Conservation (phyloP, 176 grass and related monocot genomes). For the Avena sativa region DNA sequence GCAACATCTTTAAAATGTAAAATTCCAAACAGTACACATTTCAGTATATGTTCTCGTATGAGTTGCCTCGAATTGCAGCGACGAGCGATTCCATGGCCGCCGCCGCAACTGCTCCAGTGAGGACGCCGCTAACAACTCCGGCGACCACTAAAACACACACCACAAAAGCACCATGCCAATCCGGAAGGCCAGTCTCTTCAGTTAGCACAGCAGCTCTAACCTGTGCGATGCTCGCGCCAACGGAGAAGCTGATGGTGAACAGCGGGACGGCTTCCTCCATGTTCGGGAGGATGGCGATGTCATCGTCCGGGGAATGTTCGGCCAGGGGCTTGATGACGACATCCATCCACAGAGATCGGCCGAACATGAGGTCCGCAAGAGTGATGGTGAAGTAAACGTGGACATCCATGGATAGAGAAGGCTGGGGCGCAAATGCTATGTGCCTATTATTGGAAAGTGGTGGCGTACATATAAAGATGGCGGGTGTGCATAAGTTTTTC, state of each 20-base stretch:
- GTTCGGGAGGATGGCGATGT: neutral
- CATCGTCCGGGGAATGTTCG: neutral
- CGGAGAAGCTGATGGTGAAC: neutral
- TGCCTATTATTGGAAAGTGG: too few relatives aligned
- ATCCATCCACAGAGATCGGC: neutral
- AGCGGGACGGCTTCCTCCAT: neutral
- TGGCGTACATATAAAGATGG: too few relatives aligned
- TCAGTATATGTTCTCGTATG: neutral
- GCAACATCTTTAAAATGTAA: too few relatives aligned
- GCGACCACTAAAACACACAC: neutral
- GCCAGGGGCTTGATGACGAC: neutral
- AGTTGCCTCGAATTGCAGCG: neutral
- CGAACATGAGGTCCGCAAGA: neutral
- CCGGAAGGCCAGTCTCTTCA: neutral
- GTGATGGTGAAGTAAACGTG: neutral
- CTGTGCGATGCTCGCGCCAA: neutral
- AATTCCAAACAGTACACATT: too few relatives aligned
- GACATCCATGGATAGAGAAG: neutral
- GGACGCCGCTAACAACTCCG: neutral
- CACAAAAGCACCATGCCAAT: neutral
- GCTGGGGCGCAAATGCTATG: too few relatives aligned
- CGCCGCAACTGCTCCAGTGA: neutral
- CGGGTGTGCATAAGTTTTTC: too few relatives aligned
- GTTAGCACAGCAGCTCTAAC: neutral
- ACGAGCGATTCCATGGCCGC: neutral